Evolutionary conservation across 345 rosid genomes (phyloP).

Genomic region (Lepidium aucheri): DNA sequence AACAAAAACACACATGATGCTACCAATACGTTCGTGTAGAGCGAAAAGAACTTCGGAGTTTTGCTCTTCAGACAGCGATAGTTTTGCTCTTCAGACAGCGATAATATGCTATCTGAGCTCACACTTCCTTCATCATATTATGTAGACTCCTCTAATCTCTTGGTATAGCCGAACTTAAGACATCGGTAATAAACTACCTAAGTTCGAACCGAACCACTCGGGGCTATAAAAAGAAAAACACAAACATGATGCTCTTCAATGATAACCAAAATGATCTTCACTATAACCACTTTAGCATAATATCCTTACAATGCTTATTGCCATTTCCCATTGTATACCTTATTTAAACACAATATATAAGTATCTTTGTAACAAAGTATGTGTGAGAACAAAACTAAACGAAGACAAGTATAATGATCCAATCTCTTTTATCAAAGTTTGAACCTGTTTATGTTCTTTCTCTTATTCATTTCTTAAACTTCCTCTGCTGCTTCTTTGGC

Average conservation of each 20-base stretch:
- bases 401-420: constrained; percentile 9
- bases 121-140: too few species aligned
- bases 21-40: too few species aligned
- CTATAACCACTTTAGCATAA: constrained; percentile 11
- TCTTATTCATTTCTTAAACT: constrained; percentile 64
- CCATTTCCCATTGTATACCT: constrained; percentile 16
- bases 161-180: too few species aligned
- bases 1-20: neutral
- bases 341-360: constrained; percentile 20
- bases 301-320: constrained; percentile 25
- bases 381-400: constrained; percentile 8
- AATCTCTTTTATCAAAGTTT: constrained; percentile 4
- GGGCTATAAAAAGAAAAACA: neutral
- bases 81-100: too few species aligned
- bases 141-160: too few species aligned
- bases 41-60: too few species aligned
- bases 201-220: too few species aligned
- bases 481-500: constrained; percentile 55
- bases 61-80: too few species aligned
- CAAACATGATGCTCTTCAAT: neutral
- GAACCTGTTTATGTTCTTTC: neutral
- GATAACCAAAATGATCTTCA: constrained; percentile 18
- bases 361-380: neutral
- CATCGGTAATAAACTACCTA: too few species aligned
- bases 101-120: too few species aligned